Base-by-base conservation (phyloP, 129 eudicot genomes). In the Pseudognaphalium luteoalbum region DNA sequence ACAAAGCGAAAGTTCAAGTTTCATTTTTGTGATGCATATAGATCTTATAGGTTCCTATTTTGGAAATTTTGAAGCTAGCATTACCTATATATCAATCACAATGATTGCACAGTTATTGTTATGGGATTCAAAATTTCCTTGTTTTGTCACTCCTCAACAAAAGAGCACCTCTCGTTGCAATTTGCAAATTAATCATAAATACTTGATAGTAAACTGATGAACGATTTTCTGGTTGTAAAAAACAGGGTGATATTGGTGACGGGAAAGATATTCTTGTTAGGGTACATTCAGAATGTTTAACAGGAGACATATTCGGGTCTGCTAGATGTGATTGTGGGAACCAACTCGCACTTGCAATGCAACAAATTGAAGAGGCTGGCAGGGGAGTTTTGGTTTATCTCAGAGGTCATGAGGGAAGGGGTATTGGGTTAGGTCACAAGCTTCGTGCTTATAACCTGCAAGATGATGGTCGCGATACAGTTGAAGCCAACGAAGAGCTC, bases 311-410 rank as follows among this genome's bases (percentile, higher is more conserved):
- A 89, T 94, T 91, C 33, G 99, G 99, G 20, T 94, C 99, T 4
- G 99, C 96, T n/a, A 84, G 99, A 83, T 94, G 99, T 42, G 99
- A 94, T 70, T 91, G 97, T 80, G 97, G 99, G 33, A 81, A 80
- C 81, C 97, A 94, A 74, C 82, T 94, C 74, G 93, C 96, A 1
- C 86, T 89, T 73, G 97, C 99, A 28, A 94, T 94, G 90, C 83
- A 80, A 71, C 87, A 77, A 70, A 83, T 86, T 22, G 87, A 86
- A 74, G 85, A 74, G 34, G 87, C 90, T 47, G 87, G 85, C 12
- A 83, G 87, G 81, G 90, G 90, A 2, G 87, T 81, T 25, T 75
- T 83, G 70, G 87, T 86, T 25, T 86, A 86, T 81, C 85, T 86
- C 11, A 81, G 87, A 57, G 90, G 90, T 39, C 99, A 94, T 61